These are phyloP conservation scores for Monosporascus sp. DNA, from an alignment of 2,329 filamentous ascomycete genomes.

Conservation along the genomic window DNA sequence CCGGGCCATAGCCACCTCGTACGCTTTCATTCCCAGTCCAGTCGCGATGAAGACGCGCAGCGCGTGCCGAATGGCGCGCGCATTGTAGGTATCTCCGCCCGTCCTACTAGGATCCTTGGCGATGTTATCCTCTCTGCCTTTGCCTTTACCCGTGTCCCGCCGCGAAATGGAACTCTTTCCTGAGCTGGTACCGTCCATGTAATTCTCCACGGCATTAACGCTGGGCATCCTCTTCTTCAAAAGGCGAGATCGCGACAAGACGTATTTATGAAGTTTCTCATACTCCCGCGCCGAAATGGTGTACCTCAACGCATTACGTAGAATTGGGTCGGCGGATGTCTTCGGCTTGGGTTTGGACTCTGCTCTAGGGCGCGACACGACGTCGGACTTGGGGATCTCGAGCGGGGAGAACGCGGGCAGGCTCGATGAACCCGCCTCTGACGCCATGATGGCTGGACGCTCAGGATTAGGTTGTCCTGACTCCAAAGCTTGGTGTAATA, in stretches of 20 bases:
- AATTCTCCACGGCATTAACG: constrained; percentile 51
- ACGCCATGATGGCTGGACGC: constrained; percentile 12
- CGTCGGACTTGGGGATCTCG: constrained; percentile 14
- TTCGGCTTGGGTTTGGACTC: constrained; percentile 16
- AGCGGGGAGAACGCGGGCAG: constrained; percentile 13
- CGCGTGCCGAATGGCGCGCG: constrained; percentile 63
- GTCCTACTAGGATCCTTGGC: constrained; percentile 12
- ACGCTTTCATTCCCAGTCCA: constrained; percentile 57
- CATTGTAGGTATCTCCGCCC: constrained; percentile 60
- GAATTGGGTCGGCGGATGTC: constrained; percentile 56
- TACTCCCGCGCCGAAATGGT: constrained; percentile 84
- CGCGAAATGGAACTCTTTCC: constrained; percentile 11
- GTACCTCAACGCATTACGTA: constrained; percentile 82
- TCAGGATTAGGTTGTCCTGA: not conserved
- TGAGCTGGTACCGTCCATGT: constrained; percentile 34
- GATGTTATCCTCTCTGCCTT: constrained; percentile 17
- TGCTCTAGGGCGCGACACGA: constrained; percentile 13
- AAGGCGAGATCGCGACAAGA: constrained; percentile 65
- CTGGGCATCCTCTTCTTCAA: constrained; percentile 50
- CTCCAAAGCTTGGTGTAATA: not conserved
- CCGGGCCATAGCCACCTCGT: constrained; percentile 45
- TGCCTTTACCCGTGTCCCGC: constrained; percentile 24
- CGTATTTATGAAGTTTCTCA: constrained; percentile 73
- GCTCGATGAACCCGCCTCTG: constrained; percentile 14
- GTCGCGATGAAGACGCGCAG: constrained; percentile 65